These are phyloP conservation scores for Euphorbia schlechtendalii DNA, from an alignment of 441 rosid genomes.

Conservation along the genomic window DNA sequence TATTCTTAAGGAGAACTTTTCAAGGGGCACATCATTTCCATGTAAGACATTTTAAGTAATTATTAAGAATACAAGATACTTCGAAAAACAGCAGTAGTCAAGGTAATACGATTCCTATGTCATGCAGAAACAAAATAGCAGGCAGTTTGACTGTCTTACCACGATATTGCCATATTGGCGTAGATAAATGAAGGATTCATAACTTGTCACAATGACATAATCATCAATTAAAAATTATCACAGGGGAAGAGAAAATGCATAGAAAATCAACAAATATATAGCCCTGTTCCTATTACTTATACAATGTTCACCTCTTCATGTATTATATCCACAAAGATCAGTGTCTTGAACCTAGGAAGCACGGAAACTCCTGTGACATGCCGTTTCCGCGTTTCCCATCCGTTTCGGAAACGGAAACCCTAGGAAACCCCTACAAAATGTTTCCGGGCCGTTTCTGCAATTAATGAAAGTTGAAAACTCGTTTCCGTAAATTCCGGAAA, in stretches of 20 bases:
- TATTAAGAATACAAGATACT: neutral
- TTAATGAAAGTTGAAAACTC: no score
- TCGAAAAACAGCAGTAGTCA: neutral
- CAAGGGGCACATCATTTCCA: neutral
- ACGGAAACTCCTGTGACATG: no score
- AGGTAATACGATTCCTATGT: neutral
- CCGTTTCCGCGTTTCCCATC: no score
- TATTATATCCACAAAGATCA: neutral
- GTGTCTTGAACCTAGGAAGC: neutral
- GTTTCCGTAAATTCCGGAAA: no score
- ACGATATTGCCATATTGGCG: neutral
- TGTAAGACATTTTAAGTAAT: neutral
- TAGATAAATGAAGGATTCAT: neutral
- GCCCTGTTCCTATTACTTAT: neutral
- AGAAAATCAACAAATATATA: conserved; percentile 5
- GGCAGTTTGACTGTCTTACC: neutral
- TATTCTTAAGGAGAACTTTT: neutral
- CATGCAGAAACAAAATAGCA: conserved; percentile 3
- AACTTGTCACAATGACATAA: neutral
- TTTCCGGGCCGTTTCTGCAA: no score
- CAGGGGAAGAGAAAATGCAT: neutral
- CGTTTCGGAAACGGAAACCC: no score
- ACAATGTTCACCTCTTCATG: neutral
- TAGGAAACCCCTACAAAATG: no score
- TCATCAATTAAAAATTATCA: neutral